Evolutionary conservation across 345 rosid species (phyloP), one percentile per base, ranked within the genome.

Genomic region (Corymbia maculata): DNA sequence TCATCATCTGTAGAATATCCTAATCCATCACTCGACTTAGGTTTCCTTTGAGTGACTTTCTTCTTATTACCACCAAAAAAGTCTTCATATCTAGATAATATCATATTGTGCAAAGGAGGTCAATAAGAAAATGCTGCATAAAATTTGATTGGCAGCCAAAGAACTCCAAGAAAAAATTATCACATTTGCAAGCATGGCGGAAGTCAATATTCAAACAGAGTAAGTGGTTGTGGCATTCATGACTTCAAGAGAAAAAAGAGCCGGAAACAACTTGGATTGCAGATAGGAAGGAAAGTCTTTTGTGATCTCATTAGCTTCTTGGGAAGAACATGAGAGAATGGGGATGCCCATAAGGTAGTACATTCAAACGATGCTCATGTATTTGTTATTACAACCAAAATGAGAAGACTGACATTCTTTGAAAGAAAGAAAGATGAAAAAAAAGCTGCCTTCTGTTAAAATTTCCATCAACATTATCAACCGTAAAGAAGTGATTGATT

Each of bases 21-120:
- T 19, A 90, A 89, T 66, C 85, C 92, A 87, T 92, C 90, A 75
- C 36, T 84, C 19, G 57, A 59, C 85, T 89, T 92, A n/a, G 92
- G 85, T 68, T 88, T 92, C 88, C 87, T 88, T 89, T 90, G 92
- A 13, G 92, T 49, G 87, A 59, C 91, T 87, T 90, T 94, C 87
- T 91, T 93, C 87, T 86, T 93, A 88, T 94, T 93, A 88, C 87
- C 79, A 28, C 95, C 97, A 89, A 94, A 98, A 91, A 97, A 98
- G 88, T 97, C 99, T 90, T 93, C 94, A 89, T 97, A 97, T 90
- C 99, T 97, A 90, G 44, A 79, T 13, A 89, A 80, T 53, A 79
- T 66, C 61, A 87, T 84, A 55, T 26, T 59, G 55, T 1, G 61
- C 82, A 87, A 52, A 84, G 19, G 14, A 84, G 64, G 28, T 36